phyloP scores from a whole-genome alignment of 2,329 filamentous ascomycete genomes.

The Alternaria brassicae region DNA sequence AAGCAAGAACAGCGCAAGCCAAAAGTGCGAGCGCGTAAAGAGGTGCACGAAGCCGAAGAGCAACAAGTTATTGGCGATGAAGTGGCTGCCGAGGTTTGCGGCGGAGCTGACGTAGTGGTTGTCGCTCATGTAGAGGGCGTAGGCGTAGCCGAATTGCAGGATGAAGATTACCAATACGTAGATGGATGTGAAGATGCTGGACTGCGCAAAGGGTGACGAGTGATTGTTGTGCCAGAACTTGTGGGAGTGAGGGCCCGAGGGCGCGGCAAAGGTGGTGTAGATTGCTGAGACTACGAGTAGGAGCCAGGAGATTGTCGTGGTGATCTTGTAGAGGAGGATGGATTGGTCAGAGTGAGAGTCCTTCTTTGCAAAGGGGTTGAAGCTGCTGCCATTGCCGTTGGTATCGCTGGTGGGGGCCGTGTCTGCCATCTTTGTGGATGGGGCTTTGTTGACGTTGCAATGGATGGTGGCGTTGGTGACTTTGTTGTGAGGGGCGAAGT shows the following conservation, averaged over 20 bases:
- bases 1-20: conserved; percentile 76
- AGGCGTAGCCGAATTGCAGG: conserved; percentile 77
- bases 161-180: conserved; percentile 83
- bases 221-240: conserved; percentile 80
- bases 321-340: conserved; percentile 75
- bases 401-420: background rate
- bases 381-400: conserved; percentile 58
- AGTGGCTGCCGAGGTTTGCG: conserved; percentile 81
- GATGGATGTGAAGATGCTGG: conserved; percentile 67
- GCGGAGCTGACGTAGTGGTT: conserved; percentile 70
- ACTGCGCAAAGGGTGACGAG: conserved; percentile 77
- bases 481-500: background rate
- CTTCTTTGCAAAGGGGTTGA: conserved; percentile 78
- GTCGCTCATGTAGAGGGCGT: conserved; percentile 75
- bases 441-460: background rate
- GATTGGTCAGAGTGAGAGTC: conserved; percentile 68
- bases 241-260: conserved; percentile 64
- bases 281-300: conserved; percentile 74
- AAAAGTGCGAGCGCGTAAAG: conserved; percentile 78
- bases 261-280: conserved; percentile 74
- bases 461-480: background rate
- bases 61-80: conserved; percentile 84
- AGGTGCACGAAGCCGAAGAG: conserved; percentile 83
- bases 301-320: conserved; percentile 77
- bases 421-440: conserved; percentile 18